These are phyloP conservation scores for Waltiozyma sp. DNA, from an alignment of 1,139 yeast genomes.

Conservation along the genomic window DNA sequence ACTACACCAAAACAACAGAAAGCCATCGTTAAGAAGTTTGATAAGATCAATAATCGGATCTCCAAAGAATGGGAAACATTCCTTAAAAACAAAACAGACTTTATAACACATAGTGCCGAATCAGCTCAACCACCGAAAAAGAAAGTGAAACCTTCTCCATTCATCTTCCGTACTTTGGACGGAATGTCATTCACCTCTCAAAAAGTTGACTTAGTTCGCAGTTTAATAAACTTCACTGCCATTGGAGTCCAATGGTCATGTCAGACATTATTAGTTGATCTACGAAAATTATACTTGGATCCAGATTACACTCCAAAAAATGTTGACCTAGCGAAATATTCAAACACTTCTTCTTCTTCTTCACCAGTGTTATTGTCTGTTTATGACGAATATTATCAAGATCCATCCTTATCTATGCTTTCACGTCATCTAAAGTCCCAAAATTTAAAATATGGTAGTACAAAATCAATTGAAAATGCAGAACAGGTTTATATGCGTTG, in stretches of 20 bases:
- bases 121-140: conserved; percentile 4
- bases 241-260: conserved; percentile 18
- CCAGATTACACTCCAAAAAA: conserved; percentile 4
- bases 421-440: conserved; percentile 9
- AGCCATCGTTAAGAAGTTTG: background rate
- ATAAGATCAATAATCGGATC: conserved; percentile 8
- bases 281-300: conserved; percentile 11
- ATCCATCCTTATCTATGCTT: conserved; percentile 5
- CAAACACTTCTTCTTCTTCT: background rate
- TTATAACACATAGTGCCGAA: background rate
- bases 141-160: conserved; percentile 10
- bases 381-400: conserved; percentile 18
- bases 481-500: conserved; percentile 11
- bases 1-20: conserved; percentile 2
- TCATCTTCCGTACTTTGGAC: conserved; percentile 7
- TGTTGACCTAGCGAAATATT: background rate
- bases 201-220: conserved; percentile 11
- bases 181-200: conserved; percentile 13
- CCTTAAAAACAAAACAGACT: conserved; percentile 2
- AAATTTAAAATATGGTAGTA: conserved; percentile 6
- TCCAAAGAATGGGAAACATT: conserved; percentile 16
- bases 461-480: conserved; percentile 6
- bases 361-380: conserved; percentile 11
- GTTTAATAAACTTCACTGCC: conserved; percentile 11
- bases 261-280: conserved; percentile 15